Evolutionary conservation across 257 asterid species (phyloP).

Genomic region (Nicotiana benthamiana): DNA sequence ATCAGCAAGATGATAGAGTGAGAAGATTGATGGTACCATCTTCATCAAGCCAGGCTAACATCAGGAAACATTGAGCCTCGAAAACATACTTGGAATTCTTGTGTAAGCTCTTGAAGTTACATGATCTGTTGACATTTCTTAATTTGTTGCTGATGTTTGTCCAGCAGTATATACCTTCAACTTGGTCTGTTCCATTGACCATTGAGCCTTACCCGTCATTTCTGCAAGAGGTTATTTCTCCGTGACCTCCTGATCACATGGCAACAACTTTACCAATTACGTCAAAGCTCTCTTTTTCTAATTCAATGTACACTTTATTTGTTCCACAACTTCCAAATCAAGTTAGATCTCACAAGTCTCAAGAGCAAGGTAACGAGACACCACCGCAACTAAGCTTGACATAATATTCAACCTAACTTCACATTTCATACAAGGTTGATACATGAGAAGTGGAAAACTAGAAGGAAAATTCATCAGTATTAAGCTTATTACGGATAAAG

Average conservation of each 20-base stretch:
- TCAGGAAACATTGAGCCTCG: constrained; percentile 36
- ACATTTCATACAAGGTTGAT: not conserved
- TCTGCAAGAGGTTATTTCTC: too few species aligned
- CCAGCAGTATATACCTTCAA: not conserved
- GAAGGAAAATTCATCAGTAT: not conserved
- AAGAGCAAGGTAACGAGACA: not conserved
- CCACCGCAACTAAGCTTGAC: not conserved
- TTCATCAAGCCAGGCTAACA: constrained; percentile 40
- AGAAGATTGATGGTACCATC: constrained; percentile 35
- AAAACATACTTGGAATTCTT: not conserved
- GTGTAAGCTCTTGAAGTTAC: not conserved
- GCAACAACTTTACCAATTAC: too few species aligned
- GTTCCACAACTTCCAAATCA: too few species aligned
- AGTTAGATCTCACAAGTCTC: not conserved
- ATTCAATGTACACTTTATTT: too few species aligned
- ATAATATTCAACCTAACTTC: not conserved
- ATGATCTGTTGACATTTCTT: constrained; percentile 5
- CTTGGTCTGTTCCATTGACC: not conserved
- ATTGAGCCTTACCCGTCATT: not conserved
- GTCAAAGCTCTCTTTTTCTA: too few species aligned
- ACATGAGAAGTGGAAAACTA: not conserved
- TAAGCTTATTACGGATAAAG: not conserved
- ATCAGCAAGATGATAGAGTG: constrained; percentile 32
- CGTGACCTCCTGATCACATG: too few species aligned
- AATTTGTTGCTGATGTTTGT: constrained; percentile 8